Evolutionary conservation across 2,329 filamentous ascomycete species (phyloP), one percentile per base, ranked within the genome.

Genomic region (Phyllosticta paracitricarpa): DNA sequence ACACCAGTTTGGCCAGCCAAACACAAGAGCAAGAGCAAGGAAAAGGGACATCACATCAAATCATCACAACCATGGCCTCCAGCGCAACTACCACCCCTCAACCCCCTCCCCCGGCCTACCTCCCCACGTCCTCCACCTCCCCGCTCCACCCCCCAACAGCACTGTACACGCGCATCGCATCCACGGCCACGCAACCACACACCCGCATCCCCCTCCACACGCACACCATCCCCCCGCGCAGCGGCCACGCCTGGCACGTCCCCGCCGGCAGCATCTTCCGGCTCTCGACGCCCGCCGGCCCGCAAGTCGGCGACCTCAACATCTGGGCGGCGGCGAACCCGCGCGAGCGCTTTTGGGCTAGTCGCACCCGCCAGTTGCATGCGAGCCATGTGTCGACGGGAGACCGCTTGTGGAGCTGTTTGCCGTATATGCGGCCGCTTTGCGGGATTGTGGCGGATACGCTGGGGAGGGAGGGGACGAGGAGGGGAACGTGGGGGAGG

Each of bases 231-330:
- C 86, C 88, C 0, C 88, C 91, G 30, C 84, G 89, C 35, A 89
- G 86, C 2, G 90, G 87, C 0, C 79, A 79, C 63, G 89, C 89
- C 1, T 94, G 88, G 87, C 79, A 81, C 56, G 89, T 88, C 0
- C 81, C 84, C 0, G 83, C 83, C 1, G 88, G 88, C 3, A 81
- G 81, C 56, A 81, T 94, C 61, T 83, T 89, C 63, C 83, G 85
- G 14, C 85, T 95, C 64, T 88, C 84, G 62, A 93, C 89, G 0
- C 89, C 89, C 0, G 78, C 86, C 60, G 90, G 90, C 0, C 84
- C 90, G 0, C 90, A 95, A 75, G 89, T 95, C 56, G 88, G 89
- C 59, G 90, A 94, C 68, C 76, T 94, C 19, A 95, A 95, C 72
- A 81, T 94, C 67, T 95, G 89, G 88, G 89, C 88, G 67, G 79